Percentiles rank a stretch among this genome's conserved stretches.
Conservation (phyloP, 2,329 filamentous ascomycete species). For the Trichophyton equinum region DNA sequence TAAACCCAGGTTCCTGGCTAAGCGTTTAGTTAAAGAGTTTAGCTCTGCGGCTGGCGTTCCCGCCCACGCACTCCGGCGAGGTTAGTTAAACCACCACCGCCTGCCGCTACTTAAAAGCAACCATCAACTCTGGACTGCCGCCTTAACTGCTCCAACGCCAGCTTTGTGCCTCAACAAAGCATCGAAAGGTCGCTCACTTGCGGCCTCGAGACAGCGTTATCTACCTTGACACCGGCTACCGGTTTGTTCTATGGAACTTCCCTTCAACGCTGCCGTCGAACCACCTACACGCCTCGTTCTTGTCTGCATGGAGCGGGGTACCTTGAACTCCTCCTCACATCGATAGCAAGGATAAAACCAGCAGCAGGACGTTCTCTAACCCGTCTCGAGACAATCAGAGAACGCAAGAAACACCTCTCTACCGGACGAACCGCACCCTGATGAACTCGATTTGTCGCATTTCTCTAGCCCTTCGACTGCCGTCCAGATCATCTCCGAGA, state of each 20-base stretch:
- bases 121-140: neutral
- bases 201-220: neutral
- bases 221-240: neutral
- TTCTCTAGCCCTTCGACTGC: neutral
- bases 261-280: neutral
- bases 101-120: neutral
- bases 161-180: neutral
- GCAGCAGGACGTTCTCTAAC: neutral
- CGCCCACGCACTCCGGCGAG: neutral
- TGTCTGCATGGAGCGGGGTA: slow-evolving; percentile 1
- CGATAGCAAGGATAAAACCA: neutral
- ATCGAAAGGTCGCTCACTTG: neutral
- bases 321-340: neutral
- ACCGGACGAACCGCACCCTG: neutral
- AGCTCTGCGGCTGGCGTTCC: neutral
- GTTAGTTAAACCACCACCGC: too few species aligned
- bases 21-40: neutral
- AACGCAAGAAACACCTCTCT: neutral
- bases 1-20: too few species aligned
- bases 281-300: neutral
- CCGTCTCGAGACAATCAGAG: neutral
- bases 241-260: neutral
- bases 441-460: neutral
- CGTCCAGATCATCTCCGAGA: neutral
- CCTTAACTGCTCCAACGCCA: neutral